Conservation (phyloP, 2,329 filamentous ascomycete species). For the Botrytis squamosa region DNA sequence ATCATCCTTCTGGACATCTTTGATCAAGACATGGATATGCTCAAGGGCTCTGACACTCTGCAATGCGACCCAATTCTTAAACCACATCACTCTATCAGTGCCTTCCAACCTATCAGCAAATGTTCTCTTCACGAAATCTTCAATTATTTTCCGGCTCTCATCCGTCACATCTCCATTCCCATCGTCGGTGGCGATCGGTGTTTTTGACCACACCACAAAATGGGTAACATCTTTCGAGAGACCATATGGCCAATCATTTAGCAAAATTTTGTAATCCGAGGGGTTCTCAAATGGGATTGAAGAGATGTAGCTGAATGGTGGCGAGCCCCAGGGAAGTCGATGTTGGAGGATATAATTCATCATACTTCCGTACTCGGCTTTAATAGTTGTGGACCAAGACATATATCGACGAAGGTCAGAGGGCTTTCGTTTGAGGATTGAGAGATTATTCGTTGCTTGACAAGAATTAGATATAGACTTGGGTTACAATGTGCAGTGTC, state of each 20-base stretch:
- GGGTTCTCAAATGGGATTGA: constrained; percentile 50
- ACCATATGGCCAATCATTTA: constrained; percentile 95
- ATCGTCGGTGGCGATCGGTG: constrained; percentile 69
- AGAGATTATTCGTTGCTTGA: constrained; percentile 59
- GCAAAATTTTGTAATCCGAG: constrained; percentile 66
- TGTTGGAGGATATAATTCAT: constrained; percentile 74
- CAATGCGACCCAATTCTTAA: constrained; percentile 88
- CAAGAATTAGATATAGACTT: neutral
- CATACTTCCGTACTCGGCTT: constrained; percentile 73
- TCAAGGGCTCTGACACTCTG: constrained; percentile 87
- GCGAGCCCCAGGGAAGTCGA: constrained; percentile 65
- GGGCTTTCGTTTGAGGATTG: constrained; percentile 74
- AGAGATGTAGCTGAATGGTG: constrained; percentile 50
- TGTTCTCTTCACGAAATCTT: constrained; percentile 65
- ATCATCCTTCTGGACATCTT: constrained; percentile 51
- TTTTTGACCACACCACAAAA: constrained; percentile 90
- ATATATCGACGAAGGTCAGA: constrained; percentile 79
- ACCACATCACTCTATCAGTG: constrained; percentile 67
- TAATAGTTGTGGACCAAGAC: constrained; percentile 69
- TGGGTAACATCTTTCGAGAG: constrained; percentile 67
- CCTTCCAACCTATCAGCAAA: constrained; percentile 62
- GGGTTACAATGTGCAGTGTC: constrained; percentile 2
- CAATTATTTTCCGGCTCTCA: constrained; percentile 62
- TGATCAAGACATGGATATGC: constrained; percentile 79
- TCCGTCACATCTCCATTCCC: constrained; percentile 70